Conservation (phyloP, 768 basidiomycete species). For the Termitomyces sp. region DNA sequence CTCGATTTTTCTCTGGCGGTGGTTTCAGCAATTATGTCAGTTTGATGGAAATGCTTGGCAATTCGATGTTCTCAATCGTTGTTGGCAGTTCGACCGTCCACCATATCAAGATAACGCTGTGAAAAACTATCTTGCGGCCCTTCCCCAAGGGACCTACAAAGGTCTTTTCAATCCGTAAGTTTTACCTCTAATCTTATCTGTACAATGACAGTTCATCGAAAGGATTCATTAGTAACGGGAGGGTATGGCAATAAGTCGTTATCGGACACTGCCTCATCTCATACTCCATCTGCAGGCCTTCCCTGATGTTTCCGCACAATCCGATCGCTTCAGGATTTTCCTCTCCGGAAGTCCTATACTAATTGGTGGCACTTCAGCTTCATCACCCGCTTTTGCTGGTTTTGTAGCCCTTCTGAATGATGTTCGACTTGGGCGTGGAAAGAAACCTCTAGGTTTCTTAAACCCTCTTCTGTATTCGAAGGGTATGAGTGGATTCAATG, state of each 20-base stretch:
- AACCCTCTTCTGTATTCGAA: slow-evolving; percentile 59
- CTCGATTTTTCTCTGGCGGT: slow-evolving; percentile 58
- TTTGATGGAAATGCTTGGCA: slow-evolving; percentile 6
- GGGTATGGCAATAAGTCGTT: slow-evolving; percentile 34
- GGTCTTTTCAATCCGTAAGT: slow-evolving; percentile 61
- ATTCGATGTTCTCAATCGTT: neutral
- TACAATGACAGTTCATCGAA: neutral
- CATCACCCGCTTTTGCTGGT: slow-evolving; percentile 62
- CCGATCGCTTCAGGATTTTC: slow-evolving; percentile 44
- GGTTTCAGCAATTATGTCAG: slow-evolving; percentile 70
- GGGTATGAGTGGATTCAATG: slow-evolving; percentile 42
- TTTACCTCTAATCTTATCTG: neutral
- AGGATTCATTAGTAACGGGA: slow-evolving; percentile 33
- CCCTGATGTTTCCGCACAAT: slow-evolving; percentile 69
- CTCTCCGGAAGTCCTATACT: slow-evolving; percentile 31
- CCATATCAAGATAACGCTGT: slow-evolving; percentile 49
- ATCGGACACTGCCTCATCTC: neutral
- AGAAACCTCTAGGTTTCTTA: slow-evolving; percentile 56
- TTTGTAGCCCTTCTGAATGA: slow-evolving; percentile 67
- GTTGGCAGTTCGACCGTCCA: slow-evolving; percentile 47
- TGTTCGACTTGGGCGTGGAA: slow-evolving; percentile 41
- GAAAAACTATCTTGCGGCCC: slow-evolving; percentile 35
- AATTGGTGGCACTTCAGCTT: slow-evolving; percentile 63
- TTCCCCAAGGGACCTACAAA: slow-evolving; percentile 46
- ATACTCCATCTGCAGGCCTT: slow-evolving; percentile 37